Base-by-base conservation (phyloP, 1,284 basidiomycete species). In the Pisolithus thermaeus region DNA sequence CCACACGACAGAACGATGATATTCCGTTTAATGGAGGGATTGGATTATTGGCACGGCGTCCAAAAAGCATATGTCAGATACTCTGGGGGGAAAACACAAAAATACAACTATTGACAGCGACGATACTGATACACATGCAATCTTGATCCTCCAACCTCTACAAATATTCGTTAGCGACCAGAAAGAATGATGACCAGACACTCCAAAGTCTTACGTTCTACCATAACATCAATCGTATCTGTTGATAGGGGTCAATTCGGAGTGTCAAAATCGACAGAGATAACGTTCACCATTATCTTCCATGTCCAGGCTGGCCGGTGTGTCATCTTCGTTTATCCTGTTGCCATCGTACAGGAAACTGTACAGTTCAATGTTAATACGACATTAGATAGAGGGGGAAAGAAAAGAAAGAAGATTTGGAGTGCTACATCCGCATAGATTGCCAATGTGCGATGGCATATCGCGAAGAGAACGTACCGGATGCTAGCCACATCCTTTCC, bases 141-240 rank as follows among this genome's bases (percentile, higher is more conserved):
- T 44, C 47, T 50, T 16, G 52, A 53, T 25, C 53, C 52, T 52
- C 53, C 53, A 41, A 55, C 53, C 53, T 55, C 53, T 55, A 40
- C 25, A 44, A 40, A 28, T 38, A 35, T 37, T n/a, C 9, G 18
- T 16, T 7, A 12, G 28, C 14, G 36, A 35, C 32, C 23, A 43
- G 52, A 36, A 28, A 23, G 36, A 22, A n/a, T 32, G 18, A 47
- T 18, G 28, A 36, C 28, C 18, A 20, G 3, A 48, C 5, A 16
- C 8, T 30, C n/a, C 20, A 9, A 45, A 48, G 28, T 35, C 89
- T 61, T 74, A 93, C 91, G 90, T 74, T 94, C 90, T 56, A 93
- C 87, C 83, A 93, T 89, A 55, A 93, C 91, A 78, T 93, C 91
- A 69, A 93, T 90, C 8, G 89, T 84, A 63, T 93, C 87, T 87